Percentiles rank a stretch among this genome's conserved stretches.
These are phyloP conservation scores for Penicillium sp. DNA, from an alignment of 2,329 filamentous ascomycete genomes.

Conservation along the genomic window DNA sequence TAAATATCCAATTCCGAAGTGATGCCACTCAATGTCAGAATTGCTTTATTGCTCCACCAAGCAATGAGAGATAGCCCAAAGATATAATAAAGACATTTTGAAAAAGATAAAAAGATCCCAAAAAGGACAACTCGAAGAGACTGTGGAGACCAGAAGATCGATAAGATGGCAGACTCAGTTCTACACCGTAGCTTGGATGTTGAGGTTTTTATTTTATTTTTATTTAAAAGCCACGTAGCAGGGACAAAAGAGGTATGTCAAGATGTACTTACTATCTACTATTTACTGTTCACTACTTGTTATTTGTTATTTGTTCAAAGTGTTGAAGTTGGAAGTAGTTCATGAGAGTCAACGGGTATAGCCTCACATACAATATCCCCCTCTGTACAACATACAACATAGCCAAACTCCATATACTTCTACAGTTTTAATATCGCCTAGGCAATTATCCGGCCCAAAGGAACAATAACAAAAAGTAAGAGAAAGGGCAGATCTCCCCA, in stretches of 20 bases:
- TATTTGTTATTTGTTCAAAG: background rate
- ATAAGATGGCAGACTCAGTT: conserved; percentile 11
- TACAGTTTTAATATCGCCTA: background rate
- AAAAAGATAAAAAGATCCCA: too few species aligned
- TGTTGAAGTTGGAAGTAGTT: background rate
- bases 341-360: background rate
- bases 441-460: conserved; percentile 6
- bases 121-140: background rate
- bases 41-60: too few species aligned
- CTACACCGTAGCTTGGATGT: conserved; percentile 6
- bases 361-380: background rate
- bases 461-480: background rate
- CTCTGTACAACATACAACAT: background rate
- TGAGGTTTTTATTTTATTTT: background rate
- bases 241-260: background rate
- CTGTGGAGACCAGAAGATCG: conserved; percentile 4
- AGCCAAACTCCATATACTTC: too few species aligned
- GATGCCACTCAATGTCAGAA: too few species aligned
- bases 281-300: background rate
- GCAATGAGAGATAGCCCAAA: too few species aligned
- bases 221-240: background rate
- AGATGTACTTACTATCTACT: background rate
- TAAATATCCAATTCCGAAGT: background rate
- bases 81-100: too few species aligned
- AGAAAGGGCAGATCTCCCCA: conserved; percentile 1